phyloP scores from a whole-genome alignment of 768 basidiomycete genomes.

The Tubosaeta sp. region DNA sequence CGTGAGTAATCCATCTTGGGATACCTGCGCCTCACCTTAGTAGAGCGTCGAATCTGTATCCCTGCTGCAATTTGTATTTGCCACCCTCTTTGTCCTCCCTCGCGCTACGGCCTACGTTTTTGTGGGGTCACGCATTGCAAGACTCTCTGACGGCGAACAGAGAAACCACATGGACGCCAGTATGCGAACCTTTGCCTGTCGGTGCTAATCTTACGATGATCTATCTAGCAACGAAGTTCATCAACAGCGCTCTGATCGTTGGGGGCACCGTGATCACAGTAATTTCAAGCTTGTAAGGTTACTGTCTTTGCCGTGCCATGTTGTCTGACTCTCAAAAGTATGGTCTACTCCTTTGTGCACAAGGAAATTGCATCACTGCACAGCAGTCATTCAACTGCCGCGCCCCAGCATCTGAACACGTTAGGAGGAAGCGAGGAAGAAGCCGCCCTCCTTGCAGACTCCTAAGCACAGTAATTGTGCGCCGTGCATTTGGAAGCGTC shows the following conservation, averaged over 20 bases:
- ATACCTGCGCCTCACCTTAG: slow-evolving; percentile 5
- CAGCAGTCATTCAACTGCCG: slow-evolving; percentile 43
- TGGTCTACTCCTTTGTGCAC: slow-evolving; percentile 62
- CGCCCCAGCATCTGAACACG: slow-evolving; percentile 55
- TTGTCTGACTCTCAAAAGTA: slow-evolving; percentile 37
- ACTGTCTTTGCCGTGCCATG: slow-evolving; percentile 4
- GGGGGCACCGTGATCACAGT: slow-evolving; percentile 56
- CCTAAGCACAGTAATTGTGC: not conserved
- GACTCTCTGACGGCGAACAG: slow-evolving; percentile 71
- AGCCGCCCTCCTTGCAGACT: slow-evolving; percentile 42
- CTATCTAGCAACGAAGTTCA: slow-evolving; percentile 52
- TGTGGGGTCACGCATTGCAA: slow-evolving; percentile 71
- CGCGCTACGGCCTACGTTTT: slow-evolving; percentile 72
- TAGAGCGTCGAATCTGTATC: slow-evolving; percentile 73
- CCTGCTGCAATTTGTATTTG: slow-evolving; percentile 70
- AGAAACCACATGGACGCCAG: slow-evolving; percentile 73
- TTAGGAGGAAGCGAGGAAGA: slow-evolving; percentile 60
- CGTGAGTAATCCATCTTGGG: slow-evolving; percentile 38
- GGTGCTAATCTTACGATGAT: slow-evolving; percentile 8
- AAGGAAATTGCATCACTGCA: slow-evolving; percentile 54
- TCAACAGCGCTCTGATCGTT: slow-evolving; percentile 58
- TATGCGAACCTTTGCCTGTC: slow-evolving; percentile 30
- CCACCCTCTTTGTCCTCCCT: slow-evolving; percentile 68
- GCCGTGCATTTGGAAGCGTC: not conserved
- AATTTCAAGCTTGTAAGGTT: slow-evolving; percentile 62